Evolutionary conservation across 2,329 filamentous ascomycete genomes (phyloP).

Genomic region (Penicillium sp.): DNA sequence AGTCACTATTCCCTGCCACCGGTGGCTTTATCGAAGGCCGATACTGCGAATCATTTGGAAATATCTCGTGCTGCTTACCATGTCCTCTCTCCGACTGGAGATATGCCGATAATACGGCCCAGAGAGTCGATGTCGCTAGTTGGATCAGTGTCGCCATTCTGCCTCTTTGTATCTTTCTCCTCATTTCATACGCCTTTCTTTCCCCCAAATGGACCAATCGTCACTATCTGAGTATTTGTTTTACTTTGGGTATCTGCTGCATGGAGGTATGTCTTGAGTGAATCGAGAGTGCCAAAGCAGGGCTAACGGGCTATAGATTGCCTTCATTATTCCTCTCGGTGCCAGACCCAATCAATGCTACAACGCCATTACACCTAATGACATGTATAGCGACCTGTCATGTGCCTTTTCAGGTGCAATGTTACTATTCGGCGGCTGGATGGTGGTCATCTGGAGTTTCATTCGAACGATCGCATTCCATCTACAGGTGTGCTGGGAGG

Average conservation of each 20-base stretch:
- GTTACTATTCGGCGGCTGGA: constrained; percentile 79
- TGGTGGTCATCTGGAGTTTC: constrained; percentile 81
- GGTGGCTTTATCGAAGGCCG: constrained; percentile 63
- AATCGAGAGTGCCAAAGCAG: neutral
- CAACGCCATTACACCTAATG: constrained; percentile 86
- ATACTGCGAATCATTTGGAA: constrained; percentile 51
- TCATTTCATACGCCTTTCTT: constrained; percentile 73
- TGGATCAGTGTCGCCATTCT: constrained; percentile 76
- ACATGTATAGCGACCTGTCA: constrained; percentile 74
- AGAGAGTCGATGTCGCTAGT: constrained; percentile 64
- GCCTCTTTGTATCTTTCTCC: constrained; percentile 66
- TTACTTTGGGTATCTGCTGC: constrained; percentile 68
- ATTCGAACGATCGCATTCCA: constrained; percentile 86
- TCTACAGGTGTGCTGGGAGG: constrained; percentile 96
- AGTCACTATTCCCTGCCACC: constrained; percentile 53
- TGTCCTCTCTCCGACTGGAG: constrained; percentile 81
- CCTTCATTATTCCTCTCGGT: constrained; percentile 83
- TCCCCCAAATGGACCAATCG: constrained; percentile 85
- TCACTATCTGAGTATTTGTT: constrained; percentile 87
- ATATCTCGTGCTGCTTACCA: constrained; percentile 73
- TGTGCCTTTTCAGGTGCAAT: constrained; percentile 88
- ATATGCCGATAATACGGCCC: constrained; percentile 54
- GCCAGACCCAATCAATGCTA: constrained; percentile 75
- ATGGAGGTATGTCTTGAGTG: constrained; percentile 60
- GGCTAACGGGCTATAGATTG: constrained; percentile 54